Conservation (phyloP, 2,329 filamentous ascomycete genomes). For the Gnomoniopsis smithogilvyi region DNA sequence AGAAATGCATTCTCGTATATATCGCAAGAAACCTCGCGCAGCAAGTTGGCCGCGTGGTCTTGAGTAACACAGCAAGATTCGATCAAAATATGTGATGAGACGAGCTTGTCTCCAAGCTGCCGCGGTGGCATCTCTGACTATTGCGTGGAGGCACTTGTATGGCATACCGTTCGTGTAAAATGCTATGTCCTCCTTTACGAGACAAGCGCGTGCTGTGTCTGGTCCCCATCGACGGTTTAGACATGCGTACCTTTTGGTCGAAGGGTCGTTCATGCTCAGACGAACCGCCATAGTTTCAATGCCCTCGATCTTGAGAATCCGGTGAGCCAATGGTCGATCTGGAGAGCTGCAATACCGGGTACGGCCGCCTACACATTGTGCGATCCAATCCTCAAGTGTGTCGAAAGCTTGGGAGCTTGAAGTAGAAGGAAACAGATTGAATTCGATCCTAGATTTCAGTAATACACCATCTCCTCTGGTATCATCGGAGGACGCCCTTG, state of each 20-base stretch:
- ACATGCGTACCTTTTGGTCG: neutral
- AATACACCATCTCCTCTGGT: no score
- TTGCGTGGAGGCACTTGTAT: neutral
- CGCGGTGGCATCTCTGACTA: neutral
- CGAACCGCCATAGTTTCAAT: neutral
- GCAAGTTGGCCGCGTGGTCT: neutral
- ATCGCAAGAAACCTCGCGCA: neutral
- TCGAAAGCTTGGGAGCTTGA: neutral
- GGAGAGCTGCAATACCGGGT: neutral
- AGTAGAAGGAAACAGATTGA: neutral
- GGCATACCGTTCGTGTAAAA: neutral
- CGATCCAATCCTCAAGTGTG: neutral
- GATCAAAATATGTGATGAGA: neutral
- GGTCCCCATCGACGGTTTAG: neutral
- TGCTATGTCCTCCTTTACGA: neutral
- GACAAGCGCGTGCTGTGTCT: neutral
- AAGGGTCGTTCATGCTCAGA: neutral
- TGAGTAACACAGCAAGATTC: neutral
- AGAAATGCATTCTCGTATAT: conserved; percentile 2
- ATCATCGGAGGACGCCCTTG: neutral
- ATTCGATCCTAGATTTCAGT: neutral
- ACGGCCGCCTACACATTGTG: neutral
- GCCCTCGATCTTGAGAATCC: neutral
- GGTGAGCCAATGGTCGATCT: neutral
- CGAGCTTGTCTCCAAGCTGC: neutral